phyloP scores from a whole-genome alignment of 2,329 filamentous ascomycete species.

The Fusarium annulatum region DNA sequence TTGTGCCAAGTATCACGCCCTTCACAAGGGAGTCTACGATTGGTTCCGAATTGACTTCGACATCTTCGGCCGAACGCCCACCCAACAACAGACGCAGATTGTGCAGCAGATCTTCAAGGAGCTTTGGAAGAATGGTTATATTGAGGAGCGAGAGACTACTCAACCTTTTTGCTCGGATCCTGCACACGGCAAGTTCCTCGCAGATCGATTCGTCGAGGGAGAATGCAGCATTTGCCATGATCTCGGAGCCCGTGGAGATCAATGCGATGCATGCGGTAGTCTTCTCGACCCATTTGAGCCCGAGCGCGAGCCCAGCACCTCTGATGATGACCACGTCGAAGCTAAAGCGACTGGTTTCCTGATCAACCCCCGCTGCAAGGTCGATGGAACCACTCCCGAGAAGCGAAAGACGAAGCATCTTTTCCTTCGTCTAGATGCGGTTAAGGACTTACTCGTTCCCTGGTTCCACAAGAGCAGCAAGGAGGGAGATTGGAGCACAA shows the following conservation, averaged over 20 bases:
- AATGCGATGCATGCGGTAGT: conserved; percentile 80
- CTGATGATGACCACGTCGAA: conserved; percentile 50
- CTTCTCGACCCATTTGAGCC: conserved; percentile 77
- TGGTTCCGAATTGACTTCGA: conserved; percentile 98
- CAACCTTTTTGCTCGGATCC: conserved; percentile 86
- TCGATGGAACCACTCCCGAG: conserved; percentile 85
- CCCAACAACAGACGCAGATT: conserved; percentile 88
- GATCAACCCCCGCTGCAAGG: conserved; percentile 89
- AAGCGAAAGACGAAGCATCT: conserved; percentile 88
- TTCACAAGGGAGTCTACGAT: conserved; percentile 91
- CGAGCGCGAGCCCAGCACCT: conserved; percentile 51
- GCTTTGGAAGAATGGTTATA: conserved; percentile 87
- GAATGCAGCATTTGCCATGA: conserved; percentile 80
- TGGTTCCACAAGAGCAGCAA: conserved; percentile 81
- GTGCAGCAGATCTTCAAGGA: conserved; percentile 90
- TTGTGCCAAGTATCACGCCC: conserved; percentile 91
- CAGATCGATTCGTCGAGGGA: conserved; percentile 88
- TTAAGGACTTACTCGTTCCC: conserved; percentile 79
- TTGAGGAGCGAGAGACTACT: conserved; percentile 86
- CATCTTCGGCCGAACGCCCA: conserved; percentile 93
- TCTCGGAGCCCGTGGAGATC: conserved; percentile 76
- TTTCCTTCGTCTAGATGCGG: conserved; percentile 85
- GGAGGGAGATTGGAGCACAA: conserved; percentile 80
- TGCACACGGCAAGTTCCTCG: conserved; percentile 78
- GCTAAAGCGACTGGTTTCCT: conserved; percentile 62